phyloP scores from a whole-genome alignment of 2,329 filamentous ascomycete genomes.

The Macrophomina tecta region DNA sequence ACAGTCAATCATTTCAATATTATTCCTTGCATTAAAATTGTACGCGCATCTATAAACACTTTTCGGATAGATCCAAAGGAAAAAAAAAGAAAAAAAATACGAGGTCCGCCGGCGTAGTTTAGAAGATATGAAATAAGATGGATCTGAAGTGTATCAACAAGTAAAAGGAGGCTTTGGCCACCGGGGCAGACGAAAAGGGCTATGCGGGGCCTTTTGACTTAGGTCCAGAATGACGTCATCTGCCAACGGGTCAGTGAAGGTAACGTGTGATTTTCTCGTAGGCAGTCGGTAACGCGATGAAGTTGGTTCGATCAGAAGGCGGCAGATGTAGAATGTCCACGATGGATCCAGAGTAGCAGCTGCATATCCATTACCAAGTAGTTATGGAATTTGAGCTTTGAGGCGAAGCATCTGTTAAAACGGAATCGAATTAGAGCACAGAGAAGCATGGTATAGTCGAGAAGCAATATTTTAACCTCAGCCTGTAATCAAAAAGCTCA shows the following conservation, averaged over 20 bases:
- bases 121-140: neutral
- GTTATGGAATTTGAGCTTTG: neutral
- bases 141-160: slow-evolving; percentile 4
- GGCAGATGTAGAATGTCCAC: neutral
- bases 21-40: too few relatives aligned
- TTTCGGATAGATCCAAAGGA: neutral
- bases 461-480: slow-evolving; percentile 13
- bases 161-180: neutral
- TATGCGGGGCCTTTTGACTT: neutral
- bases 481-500: neutral
- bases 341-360: too few relatives aligned
- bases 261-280: neutral
- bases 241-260: slow-evolving; percentile 8
- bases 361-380: neutral
- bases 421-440: slow-evolving; percentile 19
- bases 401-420: neutral
- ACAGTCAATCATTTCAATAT: too few relatives aligned
- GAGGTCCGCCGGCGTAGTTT: too few relatives aligned
- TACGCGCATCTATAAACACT: slow-evolving; percentile 1
- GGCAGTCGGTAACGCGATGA: neutral
- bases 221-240: neutral
- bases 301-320: neutral
- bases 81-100: too few relatives aligned
- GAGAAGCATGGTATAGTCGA: neutral
- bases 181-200: neutral